Percentiles rank a stretch among this genome's conserved stretches.
Conservation (phyloP, 257 asterid species). For the Nicotiana attenuata region DNA sequence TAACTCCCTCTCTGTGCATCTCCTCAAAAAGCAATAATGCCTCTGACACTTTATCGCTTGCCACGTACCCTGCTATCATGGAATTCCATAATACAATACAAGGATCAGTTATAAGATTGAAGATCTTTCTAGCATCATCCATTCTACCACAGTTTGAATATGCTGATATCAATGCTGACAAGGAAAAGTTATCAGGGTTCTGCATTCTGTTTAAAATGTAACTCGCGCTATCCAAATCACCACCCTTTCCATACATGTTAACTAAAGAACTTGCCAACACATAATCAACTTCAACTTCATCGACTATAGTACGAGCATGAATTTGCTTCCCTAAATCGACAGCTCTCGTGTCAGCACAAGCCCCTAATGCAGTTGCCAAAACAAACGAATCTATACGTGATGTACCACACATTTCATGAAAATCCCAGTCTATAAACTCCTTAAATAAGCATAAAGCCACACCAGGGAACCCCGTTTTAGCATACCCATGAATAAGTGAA, state of each 20-base stretch:
- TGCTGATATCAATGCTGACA: slow-evolving; percentile 70
- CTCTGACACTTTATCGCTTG: slow-evolving; percentile 35
- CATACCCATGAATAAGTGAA: slow-evolving; percentile 65
- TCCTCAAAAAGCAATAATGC: slow-evolving; percentile 44
- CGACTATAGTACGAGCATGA: slow-evolving; percentile 52
- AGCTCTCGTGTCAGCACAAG: slow-evolving; percentile 47
- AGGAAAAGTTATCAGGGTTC: slow-evolving; percentile 59
- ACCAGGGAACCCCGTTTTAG: slow-evolving; percentile 38
- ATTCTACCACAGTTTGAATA: slow-evolving; percentile 55
- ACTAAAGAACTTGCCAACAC: slow-evolving; percentile 68
- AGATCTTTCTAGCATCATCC: slow-evolving; percentile 57
- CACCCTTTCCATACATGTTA: slow-evolving; percentile 73
- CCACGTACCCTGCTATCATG: slow-evolving; percentile 63
- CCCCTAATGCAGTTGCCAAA: slow-evolving; percentile 54
- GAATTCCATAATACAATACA: slow-evolving; percentile 67
- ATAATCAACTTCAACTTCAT: slow-evolving; percentile 48
- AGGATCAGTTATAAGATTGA: slow-evolving; percentile 38
- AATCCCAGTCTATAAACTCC: slow-evolving; percentile 39
- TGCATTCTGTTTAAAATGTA: slow-evolving; percentile 33
- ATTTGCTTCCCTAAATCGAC: slow-evolving; percentile 70
- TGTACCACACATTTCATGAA: slow-evolving; percentile 17
- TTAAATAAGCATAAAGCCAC: slow-evolving; percentile 47
- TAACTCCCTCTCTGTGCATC: slow-evolving; percentile 46
- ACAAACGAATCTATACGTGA: slow-evolving; percentile 44
- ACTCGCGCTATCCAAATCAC: slow-evolving; percentile 53